phyloP scores from a whole-genome alignment of 768 basidiomycete species.

The Rhizopogon vesiculosus region DNA sequence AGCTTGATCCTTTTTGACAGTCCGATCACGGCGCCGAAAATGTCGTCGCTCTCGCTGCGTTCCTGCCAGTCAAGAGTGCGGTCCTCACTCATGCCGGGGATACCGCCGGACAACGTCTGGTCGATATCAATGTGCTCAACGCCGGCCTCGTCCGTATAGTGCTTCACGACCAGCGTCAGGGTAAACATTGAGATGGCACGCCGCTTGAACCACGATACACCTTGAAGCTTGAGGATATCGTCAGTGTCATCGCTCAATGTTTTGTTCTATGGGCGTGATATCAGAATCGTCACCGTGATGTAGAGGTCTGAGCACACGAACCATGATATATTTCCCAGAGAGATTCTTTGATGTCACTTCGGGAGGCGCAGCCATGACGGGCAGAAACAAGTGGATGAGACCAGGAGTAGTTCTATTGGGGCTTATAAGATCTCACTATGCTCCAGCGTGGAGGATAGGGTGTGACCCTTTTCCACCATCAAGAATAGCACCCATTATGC shows the following conservation, averaged over 20 bases:
- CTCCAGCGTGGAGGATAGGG: background rate
- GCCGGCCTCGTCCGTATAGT: constrained; percentile 55
- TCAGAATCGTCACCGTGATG: background rate
- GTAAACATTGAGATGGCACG: constrained; percentile 53
- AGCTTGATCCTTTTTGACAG: constrained; percentile 48
- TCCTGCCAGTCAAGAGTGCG: constrained; percentile 55
- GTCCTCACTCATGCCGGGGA: constrained; percentile 52
- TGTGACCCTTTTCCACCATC: no score
- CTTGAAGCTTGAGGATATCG: constrained; percentile 63
- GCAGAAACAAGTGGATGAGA: background rate
- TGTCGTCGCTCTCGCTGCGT: constrained; percentile 46
- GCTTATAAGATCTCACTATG: background rate
- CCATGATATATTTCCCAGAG: constrained; percentile 60
- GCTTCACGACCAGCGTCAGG: constrained; percentile 58
- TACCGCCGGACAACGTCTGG: constrained; percentile 59
- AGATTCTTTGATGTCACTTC: constrained; percentile 56
- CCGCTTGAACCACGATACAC: constrained; percentile 68
- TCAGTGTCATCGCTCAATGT: constrained; percentile 57
- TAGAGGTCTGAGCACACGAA: constrained; percentile 21
- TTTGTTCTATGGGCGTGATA: constrained; percentile 50
- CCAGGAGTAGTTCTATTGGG: no score
- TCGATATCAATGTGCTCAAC: constrained; percentile 66
- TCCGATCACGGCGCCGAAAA: constrained; percentile 58
- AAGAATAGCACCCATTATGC: no score
- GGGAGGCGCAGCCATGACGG: constrained; percentile 61